A percentile compares a stretch with the other conserved stretches of the same genome.
phyloP scores from a whole-genome alignment of 176 grass and related monocot genomes.

The Bolboschoenus planiculmis region DNA sequence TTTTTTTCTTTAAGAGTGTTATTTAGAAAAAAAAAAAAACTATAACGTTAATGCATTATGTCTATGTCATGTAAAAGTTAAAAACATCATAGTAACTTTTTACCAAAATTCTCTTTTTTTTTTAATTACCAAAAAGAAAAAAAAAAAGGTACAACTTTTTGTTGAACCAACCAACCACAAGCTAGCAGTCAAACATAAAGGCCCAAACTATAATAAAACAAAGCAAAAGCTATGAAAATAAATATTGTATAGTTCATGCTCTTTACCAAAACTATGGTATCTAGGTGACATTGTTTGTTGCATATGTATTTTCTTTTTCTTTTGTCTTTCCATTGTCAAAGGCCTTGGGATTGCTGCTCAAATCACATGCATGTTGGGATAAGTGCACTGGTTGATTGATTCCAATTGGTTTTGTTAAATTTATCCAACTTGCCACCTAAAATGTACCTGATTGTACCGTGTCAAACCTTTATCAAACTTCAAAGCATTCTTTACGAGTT shows the following conservation, averaged over 20 bases:
- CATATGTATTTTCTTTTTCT: neutral
- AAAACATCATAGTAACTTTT: neutral
- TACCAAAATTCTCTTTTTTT: neutral
- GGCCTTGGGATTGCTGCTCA: constrained; percentile 20
- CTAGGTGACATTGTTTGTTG: neutral
- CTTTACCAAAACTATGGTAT: neutral
- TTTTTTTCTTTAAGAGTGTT: too few species aligned
- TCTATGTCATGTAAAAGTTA: neutral
- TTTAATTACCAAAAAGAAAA: neutral
- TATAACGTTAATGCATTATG: too few species aligned
- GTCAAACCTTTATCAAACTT: too few species aligned
- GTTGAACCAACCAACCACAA: neutral
- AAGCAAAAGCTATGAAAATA: constrained; percentile 3
- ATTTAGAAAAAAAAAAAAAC: too few species aligned
- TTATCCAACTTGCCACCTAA: neutral
- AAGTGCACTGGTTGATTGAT: constrained; percentile 1
- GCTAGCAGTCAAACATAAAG: neutral
- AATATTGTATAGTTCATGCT: neutral
- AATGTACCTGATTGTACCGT: neutral
- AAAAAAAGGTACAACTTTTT: neutral
- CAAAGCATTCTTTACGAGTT: too few species aligned
- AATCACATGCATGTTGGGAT: constrained; percentile 32
- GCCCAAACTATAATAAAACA: neutral
- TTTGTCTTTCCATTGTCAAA: neutral
- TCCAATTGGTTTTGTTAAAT: neutral